Conservation (phyloP, 768 basidiomycete genomes). For the Stropharia rugosoannulata region DNA sequence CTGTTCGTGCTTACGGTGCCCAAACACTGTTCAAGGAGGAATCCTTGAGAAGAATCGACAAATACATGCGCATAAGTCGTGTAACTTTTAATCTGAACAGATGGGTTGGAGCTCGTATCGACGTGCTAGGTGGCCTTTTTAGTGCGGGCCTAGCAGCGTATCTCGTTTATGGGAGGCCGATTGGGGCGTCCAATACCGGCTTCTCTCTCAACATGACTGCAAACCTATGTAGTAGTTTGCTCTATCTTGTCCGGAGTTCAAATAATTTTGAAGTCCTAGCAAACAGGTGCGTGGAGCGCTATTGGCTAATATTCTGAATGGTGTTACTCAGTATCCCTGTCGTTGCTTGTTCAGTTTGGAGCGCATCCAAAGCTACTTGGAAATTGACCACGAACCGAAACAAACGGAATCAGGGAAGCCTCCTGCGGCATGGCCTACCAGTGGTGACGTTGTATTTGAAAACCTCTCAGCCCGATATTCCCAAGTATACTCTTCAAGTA, state of each 20-base stretch:
- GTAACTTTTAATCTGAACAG: conserved; percentile 48
- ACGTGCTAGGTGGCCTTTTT: conserved; percentile 17
- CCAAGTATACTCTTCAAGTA: conserved; percentile 11
- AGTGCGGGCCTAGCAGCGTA: conserved; percentile 42
- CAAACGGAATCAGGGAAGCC: conserved; percentile 32
- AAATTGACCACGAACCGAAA: conserved; percentile 56
- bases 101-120: conserved; percentile 49
- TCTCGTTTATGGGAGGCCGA: conserved; percentile 44
- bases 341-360: conserved; percentile 35
- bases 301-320: no score
- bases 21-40: conserved; percentile 8
- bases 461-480: conserved; percentile 57
- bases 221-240: conserved; percentile 38
- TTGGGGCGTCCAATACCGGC: conserved; percentile 42
- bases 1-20: conserved; percentile 14
- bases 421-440: conserved; percentile 64
- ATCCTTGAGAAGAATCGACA: conserved; percentile 7
- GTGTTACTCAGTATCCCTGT: no score
- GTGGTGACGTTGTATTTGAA: conserved; percentile 51
- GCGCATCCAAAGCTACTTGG: conserved; percentile 64
- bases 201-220: conserved; percentile 59
- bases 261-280: conserved; percentile 44
- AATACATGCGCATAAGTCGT: conserved; percentile 32
- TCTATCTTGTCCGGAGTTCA: conserved; percentile 39
- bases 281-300: conserved; percentile 16